Evolutionary conservation across 2,329 filamentous ascomycete species (phyloP).

Genomic region (Fusarium sp.): DNA sequence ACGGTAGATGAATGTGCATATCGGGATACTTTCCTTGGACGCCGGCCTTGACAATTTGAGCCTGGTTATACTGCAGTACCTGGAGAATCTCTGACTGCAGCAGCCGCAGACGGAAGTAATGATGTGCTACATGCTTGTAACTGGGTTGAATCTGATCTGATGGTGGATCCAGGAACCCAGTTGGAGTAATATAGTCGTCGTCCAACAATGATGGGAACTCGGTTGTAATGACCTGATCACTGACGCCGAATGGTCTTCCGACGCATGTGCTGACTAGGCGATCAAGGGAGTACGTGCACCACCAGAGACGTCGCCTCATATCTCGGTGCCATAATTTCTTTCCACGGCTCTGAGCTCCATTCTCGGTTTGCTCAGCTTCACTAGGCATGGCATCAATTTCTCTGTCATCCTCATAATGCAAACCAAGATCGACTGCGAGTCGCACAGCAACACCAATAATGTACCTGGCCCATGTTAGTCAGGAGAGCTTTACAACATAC

Average conservation of each 20-base stretch:
- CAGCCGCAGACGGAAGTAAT: conserved; percentile 90
- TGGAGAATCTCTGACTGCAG: conserved; percentile 96
- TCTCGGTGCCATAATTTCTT: conserved; percentile 88
- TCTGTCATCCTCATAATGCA: conserved; percentile 92
- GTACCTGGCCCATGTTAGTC: conserved; percentile 66
- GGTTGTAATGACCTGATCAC: conserved; percentile 96
- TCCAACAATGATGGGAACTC: conserved; percentile 92
- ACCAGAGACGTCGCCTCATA: conserved; percentile 89
- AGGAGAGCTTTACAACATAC: conserved; percentile 14
- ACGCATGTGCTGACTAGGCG: conserved; percentile 95
- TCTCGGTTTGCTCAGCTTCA: conserved; percentile 53
- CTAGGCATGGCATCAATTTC: conserved; percentile 65
- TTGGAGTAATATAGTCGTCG: conserved; percentile 86
- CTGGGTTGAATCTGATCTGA: conserved; percentile 73
- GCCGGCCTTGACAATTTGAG: conserved; percentile 78
- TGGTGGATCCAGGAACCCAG: conserved; percentile 76
- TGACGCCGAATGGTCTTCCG: conserved; percentile 91
- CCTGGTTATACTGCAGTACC: conserved; percentile 92
- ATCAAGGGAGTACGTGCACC: conserved; percentile 96
- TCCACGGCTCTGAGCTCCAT: conserved; percentile 66
- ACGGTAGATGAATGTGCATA: conserved; percentile 83
- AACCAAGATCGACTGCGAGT: conserved; percentile 88
- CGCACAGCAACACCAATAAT: conserved; percentile 95
- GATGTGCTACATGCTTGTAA: conserved; percentile 91
- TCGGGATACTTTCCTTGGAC: conserved; percentile 77